These are phyloP conservation scores for Aspergillus puulaauensis DNA, from an alignment of 2,329 filamentous ascomycete genomes.

Conservation along the genomic window DNA sequence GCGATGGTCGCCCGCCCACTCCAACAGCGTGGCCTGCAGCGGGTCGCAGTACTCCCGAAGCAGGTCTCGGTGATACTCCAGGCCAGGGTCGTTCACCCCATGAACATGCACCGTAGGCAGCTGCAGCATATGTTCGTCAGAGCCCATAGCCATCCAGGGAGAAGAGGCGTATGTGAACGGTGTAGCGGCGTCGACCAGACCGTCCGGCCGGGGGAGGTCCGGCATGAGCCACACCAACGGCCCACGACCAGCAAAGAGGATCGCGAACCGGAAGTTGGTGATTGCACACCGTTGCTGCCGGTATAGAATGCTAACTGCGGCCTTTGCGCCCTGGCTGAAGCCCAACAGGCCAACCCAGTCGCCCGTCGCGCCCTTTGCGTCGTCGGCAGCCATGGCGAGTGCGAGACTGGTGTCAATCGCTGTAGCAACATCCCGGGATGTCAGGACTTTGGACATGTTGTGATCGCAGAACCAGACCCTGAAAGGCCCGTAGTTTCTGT, in stretches of 20 bases:
- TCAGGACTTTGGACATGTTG: not conserved
- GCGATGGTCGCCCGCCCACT: conserved; percentile 73
- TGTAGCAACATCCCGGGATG: conserved; percentile 19
- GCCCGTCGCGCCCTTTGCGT: conserved; percentile 45
- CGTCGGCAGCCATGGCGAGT: conserved; percentile 52
- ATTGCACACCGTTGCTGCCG: conserved; percentile 53
- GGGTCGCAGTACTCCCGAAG: conserved; percentile 54
- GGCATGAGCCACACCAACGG: conserved; percentile 51
- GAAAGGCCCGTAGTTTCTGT: conserved; percentile 66
- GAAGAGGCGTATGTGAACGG: not conserved
- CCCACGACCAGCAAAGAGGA: conserved; percentile 61
- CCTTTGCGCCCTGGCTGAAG: conserved; percentile 67
- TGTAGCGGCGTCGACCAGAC: not conserved
- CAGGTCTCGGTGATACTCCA: not conserved
- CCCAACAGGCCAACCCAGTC: conserved; percentile 62
- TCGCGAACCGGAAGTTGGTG: conserved; percentile 57
- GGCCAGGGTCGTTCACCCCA: conserved; percentile 55
- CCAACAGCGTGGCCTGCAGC: conserved; percentile 51
- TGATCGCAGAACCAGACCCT: conserved; percentile 48
- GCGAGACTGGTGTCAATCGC: conserved; percentile 44
- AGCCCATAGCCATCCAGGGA: not conserved
- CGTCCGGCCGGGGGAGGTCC: conserved; percentile 39
- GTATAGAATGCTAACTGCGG: conserved; percentile 60
- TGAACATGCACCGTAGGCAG: conserved; percentile 69
- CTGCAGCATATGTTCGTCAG: conserved; percentile 31